Evolutionary conservation across 176 grass and related monocot species (phyloP).

Genomic region (Areca catechu): DNA sequence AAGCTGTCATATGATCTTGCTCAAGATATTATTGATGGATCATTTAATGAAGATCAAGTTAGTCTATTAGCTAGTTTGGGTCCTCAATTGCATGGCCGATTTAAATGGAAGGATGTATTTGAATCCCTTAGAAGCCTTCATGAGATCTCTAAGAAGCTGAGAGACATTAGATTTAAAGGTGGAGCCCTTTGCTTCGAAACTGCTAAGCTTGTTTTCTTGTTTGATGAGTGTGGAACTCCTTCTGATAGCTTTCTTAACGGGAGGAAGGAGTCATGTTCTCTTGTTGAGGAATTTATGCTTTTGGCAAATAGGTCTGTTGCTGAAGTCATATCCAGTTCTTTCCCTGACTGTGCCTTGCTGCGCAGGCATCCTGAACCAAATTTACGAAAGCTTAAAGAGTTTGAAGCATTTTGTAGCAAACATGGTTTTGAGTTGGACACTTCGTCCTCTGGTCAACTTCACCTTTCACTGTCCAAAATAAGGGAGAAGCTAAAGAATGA

Average conservation of each 20-base stretch:
- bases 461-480: conserved; percentile 75
- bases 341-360: conserved; percentile 77
- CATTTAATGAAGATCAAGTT: conserved; percentile 13
- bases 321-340: conserved; percentile 84
- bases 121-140: conserved; percentile 57
- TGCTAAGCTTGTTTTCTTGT: conserved; percentile 69
- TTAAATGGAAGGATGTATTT: conserved; percentile 52
- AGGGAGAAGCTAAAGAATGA: conserved; percentile 74
- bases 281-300: conserved; percentile 93
- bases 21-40: conserved; percentile 53
- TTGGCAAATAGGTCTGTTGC: conserved; percentile 90
- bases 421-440: conserved; percentile 79
- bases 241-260: conserved; percentile 54
- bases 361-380: conserved; percentile 89
- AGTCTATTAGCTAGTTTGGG: conserved; percentile 27
- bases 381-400: conserved; percentile 64
- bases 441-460: conserved; percentile 84
- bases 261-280: conserved; percentile 60
- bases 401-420: conserved; percentile 71
- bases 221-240: conserved; percentile 75
- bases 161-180: conserved; percentile 68
- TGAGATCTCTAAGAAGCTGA: conserved; percentile 61
- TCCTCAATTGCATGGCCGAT: conserved; percentile 52
- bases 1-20: conserved; percentile 78
- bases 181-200: conserved; percentile 76